Evolutionary conservation across 202 grass and related monocot species (phyloP).

Genomic region (Panicum virgatum): DNA sequence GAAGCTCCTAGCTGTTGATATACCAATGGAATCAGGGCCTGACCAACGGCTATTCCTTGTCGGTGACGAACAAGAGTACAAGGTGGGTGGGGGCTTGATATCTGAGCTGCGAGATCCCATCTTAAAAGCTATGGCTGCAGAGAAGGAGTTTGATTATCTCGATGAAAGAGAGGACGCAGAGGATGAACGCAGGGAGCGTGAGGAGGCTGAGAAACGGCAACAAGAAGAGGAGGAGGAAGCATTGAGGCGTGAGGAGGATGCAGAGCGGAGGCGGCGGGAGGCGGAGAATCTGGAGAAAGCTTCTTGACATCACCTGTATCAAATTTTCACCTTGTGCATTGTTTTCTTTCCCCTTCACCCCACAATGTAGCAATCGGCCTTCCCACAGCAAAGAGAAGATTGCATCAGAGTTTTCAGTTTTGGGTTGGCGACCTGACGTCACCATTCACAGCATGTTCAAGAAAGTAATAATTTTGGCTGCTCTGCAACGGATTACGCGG

Average conservation of each 20-base stretch:
- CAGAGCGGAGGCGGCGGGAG: slow-evolving; percentile 55
- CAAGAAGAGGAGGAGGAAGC: slow-evolving; percentile 51
- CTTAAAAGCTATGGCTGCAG: slow-evolving; percentile 87
- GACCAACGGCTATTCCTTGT: slow-evolving; percentile 78
- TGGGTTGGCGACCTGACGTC: background rate
- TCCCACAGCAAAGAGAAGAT: slow-evolving; percentile 26
- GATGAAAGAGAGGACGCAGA: slow-evolving; percentile 86
- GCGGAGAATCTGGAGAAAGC: slow-evolving; percentile 63
- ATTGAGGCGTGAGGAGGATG: slow-evolving; percentile 58
- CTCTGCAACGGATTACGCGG: background rate
- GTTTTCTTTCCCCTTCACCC: background rate
- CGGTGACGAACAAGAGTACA: slow-evolving; percentile 89
- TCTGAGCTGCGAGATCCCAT: slow-evolving; percentile 86
- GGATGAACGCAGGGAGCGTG: slow-evolving; percentile 65
- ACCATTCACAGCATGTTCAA: slow-evolving; percentile 21
- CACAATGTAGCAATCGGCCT: slow-evolving; percentile 16
- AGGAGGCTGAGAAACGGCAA: slow-evolving; percentile 58
- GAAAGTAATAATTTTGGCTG: slow-evolving; percentile 44
- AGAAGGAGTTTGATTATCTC: slow-evolving; percentile 90
- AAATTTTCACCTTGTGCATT: slow-evolving; percentile 32
- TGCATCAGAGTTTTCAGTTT: slow-evolving; percentile 33
- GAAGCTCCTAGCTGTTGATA: slow-evolving; percentile 93
- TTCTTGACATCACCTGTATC: slow-evolving; percentile 31
- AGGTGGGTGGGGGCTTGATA: slow-evolving; percentile 91
- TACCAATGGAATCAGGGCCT: slow-evolving; percentile 86